A percentile compares a stretch with the other conserved stretches of the same genome.
phyloP scores from a whole-genome alignment of 305 asterid genomes.

The Stenogyne calaminthoides region DNA sequence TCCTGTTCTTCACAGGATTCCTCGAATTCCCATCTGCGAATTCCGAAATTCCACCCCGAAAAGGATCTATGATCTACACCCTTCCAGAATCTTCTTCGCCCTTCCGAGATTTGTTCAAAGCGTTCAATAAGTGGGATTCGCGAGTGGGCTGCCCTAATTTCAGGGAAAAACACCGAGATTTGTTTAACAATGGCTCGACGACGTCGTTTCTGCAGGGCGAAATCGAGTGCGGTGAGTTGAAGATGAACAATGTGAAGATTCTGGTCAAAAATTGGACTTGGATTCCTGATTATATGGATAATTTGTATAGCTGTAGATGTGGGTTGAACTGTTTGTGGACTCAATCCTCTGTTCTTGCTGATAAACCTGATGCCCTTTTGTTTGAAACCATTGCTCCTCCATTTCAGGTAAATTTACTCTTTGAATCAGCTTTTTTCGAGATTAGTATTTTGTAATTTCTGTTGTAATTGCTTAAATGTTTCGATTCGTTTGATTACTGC shows the following conservation, averaged over 20 bases:
- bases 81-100: conserved; percentile 48
- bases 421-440: conserved; percentile 17
- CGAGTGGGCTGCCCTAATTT: conserved; percentile 78
- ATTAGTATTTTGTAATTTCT: conserved; percentile 15
- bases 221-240: conserved; percentile 61
- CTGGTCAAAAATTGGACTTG: conserved; percentile 98
- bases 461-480: conserved; percentile 12
- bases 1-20: conserved; percentile 63
- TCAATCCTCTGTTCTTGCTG: conserved; percentile 84
- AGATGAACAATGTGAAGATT: conserved; percentile 80
- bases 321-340: conserved; percentile 99
- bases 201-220: conserved; percentile 68
- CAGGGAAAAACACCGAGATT: conserved; percentile 50
- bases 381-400: conserved; percentile 90
- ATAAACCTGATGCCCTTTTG: conserved; percentile 91
- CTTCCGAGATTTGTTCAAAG: conserved; percentile 57
- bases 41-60: conserved; percentile 42
- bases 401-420: conserved; percentile 50
- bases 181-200: conserved; percentile 46
- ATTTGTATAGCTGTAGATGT: conserved; percentile 91
- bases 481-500: neutral
- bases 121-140: conserved; percentile 79
- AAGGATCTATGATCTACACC: conserved; percentile 36
- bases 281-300: conserved; percentile 97
- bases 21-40: conserved; percentile 54